Evolutionary conservation across 192 early-diverging fungal genomes (phyloP).

Genomic region (Coemansia sp.): DNA sequence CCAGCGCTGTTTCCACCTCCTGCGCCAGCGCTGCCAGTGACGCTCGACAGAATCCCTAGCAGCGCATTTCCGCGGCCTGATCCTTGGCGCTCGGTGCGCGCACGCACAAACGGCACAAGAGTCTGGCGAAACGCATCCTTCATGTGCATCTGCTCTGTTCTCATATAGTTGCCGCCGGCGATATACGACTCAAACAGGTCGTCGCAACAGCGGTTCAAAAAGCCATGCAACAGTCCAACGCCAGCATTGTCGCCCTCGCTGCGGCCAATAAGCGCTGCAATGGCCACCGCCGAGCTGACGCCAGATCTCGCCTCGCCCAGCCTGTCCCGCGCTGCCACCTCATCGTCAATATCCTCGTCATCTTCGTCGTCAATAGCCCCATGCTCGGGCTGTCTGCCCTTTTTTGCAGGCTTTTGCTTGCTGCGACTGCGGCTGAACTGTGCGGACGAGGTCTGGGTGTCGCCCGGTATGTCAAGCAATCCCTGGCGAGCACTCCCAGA

Average conservation of each 20-base stretch:
- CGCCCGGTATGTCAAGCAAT: conserved; percentile 45
- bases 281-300: conserved; percentile 47
- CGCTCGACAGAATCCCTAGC: conserved; percentile 52
- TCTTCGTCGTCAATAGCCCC: conserved; percentile 35
- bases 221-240: conserved; percentile 63
- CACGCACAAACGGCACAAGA: conserved; percentile 55
- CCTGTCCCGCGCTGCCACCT: conserved; percentile 39
- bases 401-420: conserved; percentile 18
- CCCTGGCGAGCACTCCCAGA: conserved; percentile 41
- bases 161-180: conserved; percentile 83
- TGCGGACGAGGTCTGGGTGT: conserved; percentile 45
- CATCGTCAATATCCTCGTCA: conserved; percentile 48
- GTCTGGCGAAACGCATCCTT: conserved; percentile 62
- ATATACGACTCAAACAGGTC: conserved; percentile 95
- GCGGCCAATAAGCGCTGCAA: conserved; percentile 51
- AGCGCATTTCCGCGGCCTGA: conserved; percentile 45
- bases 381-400: conserved; percentile 8
- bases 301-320: conserved; percentile 50
- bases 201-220: conserved; percentile 85
- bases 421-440: conserved; percentile 56
- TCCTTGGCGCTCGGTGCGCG: conserved; percentile 37
- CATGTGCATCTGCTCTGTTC: conserved; percentile 72
- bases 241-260: conserved; percentile 51
- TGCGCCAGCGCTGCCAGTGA: conserved; percentile 20
- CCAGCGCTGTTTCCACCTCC: neutral